Conservation (phyloP, 129 eudicot genomes). For the Flaveria trinervia region DNA sequence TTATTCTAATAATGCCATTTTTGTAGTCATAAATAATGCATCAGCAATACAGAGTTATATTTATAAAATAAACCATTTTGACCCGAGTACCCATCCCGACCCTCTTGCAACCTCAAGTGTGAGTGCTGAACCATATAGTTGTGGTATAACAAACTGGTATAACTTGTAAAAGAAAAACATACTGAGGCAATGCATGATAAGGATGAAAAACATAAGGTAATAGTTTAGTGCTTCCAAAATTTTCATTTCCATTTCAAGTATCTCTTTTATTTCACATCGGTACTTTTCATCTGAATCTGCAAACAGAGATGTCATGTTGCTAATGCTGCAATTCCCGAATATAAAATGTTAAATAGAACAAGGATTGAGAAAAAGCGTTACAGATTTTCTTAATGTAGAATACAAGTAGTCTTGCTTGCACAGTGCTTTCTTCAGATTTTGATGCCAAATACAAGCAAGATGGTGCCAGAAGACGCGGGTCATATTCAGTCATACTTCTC, state of each 20-base stretch:
- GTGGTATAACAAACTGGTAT: neutral
- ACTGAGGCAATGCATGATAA: constrained; percentile 82
- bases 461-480: constrained; percentile 95
- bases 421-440: constrained; percentile 98
- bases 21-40: neutral
- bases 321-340: neutral
- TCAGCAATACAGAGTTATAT: neutral
- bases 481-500: constrained; percentile 82
- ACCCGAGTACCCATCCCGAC: neutral
- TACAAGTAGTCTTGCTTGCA: constrained; percentile 89
- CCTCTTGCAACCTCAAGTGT: neutral
- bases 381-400: constrained; percentile 85
- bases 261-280: constrained; percentile 84
- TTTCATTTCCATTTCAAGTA: constrained; percentile 99
- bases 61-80: neutral
- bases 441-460: constrained; percentile 95
- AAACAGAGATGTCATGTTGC: constrained; percentile 14
- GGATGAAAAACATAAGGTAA: constrained; percentile 90
- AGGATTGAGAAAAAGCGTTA: constrained; percentile 25
- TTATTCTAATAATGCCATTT: neutral
- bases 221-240: constrained; percentile 90
- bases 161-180: constrained; percentile 37
- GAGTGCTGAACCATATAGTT: neutral
- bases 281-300: constrained; percentile 88
- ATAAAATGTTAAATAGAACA: neutral